Evolutionary conservation across 495 filamentous ascomycete species (phyloP).

Genomic region (Talaromyces wortmannii): DNA sequence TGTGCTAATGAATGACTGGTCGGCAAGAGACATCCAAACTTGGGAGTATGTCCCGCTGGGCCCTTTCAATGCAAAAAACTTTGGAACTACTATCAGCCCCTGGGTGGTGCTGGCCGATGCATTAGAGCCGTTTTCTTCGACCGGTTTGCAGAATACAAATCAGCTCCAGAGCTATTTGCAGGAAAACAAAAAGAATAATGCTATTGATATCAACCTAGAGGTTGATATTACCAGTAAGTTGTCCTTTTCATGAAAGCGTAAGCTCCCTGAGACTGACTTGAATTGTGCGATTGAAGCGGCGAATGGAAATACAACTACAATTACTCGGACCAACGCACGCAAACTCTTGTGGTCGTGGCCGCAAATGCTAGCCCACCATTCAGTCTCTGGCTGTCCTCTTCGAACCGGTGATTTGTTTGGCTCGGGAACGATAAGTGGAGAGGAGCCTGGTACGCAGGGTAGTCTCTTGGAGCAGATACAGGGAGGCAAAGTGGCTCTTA

Average conservation of each 20-base stretch:
- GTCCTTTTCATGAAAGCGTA: slow-evolving; percentile 27
- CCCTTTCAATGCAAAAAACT: slow-evolving; percentile 90
- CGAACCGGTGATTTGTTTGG: slow-evolving; percentile 78
- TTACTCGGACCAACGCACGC: slow-evolving; percentile 55
- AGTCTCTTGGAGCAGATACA: slow-evolving; percentile 76
- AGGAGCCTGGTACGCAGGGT: slow-evolving; percentile 51
- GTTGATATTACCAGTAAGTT: slow-evolving; percentile 64
- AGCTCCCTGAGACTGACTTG: not conserved
- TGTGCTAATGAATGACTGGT: slow-evolving; percentile 94
- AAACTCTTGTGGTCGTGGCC: slow-evolving; percentile 86
- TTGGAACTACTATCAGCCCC: slow-evolving; percentile 79
- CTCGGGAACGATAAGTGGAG: slow-evolving; percentile 84
- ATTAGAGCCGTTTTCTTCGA: slow-evolving; percentile 57
- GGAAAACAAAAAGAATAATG: slow-evolving; percentile 53
- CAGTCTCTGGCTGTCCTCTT: slow-evolving; percentile 76
- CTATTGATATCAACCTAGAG: slow-evolving; percentile 69
- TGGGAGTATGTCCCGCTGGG: slow-evolving; percentile 87
- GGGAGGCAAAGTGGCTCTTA: slow-evolving; percentile 55
- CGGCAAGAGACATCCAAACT: slow-evolving; percentile 78
- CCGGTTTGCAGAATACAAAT: slow-evolving; percentile 51
- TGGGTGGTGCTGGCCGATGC: slow-evolving; percentile 88
- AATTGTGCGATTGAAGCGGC: not conserved
- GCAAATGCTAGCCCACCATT: slow-evolving; percentile 93
- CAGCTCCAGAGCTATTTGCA: slow-evolving; percentile 62
- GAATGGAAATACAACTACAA: slow-evolving; percentile 50